A percentile compares a stretch with the other conserved stretches of the same genome.
These are phyloP conservation scores for Pterocarpus macrocarpus DNA, from an alignment of 306 rosid species.

Conservation along the genomic window DNA sequence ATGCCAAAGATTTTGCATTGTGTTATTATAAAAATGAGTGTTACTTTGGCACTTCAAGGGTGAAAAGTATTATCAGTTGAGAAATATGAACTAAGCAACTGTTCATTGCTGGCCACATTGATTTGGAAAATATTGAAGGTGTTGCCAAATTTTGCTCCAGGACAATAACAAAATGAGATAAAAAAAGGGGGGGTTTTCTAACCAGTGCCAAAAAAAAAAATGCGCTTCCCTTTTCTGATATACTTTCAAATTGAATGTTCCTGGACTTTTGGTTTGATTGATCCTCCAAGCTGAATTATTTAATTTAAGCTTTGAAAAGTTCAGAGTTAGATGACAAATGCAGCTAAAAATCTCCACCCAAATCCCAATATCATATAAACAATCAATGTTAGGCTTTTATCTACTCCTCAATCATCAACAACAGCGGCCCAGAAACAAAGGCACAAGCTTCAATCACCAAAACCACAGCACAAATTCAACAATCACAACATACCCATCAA, in stretches of 20 bases:
- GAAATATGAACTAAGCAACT: constrained; percentile 8
- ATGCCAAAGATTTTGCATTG: not conserved
- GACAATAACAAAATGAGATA: not conserved
- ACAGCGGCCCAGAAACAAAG: constrained; percentile 9
- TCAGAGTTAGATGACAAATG: not conserved
- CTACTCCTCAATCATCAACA: constrained; percentile 1
- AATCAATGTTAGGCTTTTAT: not conserved
- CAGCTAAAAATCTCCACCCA: not conserved
- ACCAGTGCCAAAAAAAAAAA: too few relatives aligned
- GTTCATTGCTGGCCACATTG: not conserved
- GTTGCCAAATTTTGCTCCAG: not conserved
- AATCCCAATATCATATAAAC: constrained; percentile 19
- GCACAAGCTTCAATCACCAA: constrained; percentile 3
- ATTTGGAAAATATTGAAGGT: not conserved
- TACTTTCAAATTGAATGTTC: not conserved
- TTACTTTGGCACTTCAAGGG: not conserved
- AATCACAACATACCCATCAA: not conserved
- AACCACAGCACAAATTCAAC: constrained; percentile 3
- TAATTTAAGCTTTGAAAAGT: constrained; percentile 13
- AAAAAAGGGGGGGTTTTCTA: not conserved
- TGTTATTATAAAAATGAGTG: not conserved
- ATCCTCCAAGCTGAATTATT: not conserved
- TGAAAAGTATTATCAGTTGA: not conserved
- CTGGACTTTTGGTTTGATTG: not conserved
- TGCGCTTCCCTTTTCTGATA: not conserved